Evolutionary conservation across 164 flowering plant genomes (phyloP).

Genomic region (Aristolochia contorta): DNA sequence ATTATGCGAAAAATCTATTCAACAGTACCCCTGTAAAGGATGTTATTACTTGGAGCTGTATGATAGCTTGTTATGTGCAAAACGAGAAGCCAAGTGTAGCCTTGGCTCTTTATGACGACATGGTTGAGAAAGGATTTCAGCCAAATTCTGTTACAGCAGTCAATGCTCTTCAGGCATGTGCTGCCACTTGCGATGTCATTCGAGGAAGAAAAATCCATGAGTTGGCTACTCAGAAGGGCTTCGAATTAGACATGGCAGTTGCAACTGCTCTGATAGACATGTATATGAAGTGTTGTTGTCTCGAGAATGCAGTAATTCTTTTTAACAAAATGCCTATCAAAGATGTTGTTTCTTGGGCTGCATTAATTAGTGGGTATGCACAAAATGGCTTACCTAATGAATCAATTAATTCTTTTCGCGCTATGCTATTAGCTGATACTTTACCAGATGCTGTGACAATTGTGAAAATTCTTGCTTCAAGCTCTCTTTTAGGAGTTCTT

Average conservation of each 20-base stretch:
- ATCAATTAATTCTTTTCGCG: slow-evolving; percentile 31
- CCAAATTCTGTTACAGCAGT: slow-evolving; percentile 37
- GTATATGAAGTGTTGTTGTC: slow-evolving; percentile 53
- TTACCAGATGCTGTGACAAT: slow-evolving; percentile 43
- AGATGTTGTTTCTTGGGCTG: slow-evolving; percentile 48
- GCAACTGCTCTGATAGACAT: slow-evolving; percentile 57
- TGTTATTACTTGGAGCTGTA: slow-evolving; percentile 56
- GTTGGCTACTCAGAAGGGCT: slow-evolving; percentile 22
- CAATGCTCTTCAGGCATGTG: slow-evolving; percentile 51
- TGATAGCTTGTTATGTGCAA: slow-evolving; percentile 43
- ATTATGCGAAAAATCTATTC: slow-evolving; percentile 33
- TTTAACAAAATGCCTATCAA: slow-evolving; percentile 34
- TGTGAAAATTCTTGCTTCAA: slow-evolving; percentile 42
- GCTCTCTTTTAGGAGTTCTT: slow-evolving; percentile 42
- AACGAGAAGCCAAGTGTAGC: slow-evolving; percentile 38
- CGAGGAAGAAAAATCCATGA: slow-evolving; percentile 43
- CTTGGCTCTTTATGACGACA: slow-evolving; percentile 32
- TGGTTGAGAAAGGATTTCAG: slow-evolving; percentile 30
- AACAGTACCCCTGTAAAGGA: slow-evolving; percentile 31
- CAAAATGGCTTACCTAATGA: slow-evolving; percentile 34
- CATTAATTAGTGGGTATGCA: slow-evolving; percentile 42
- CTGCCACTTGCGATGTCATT: slow-evolving; percentile 21
- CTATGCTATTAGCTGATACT: slow-evolving; percentile 28
- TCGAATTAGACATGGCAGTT: slow-evolving; percentile 32
- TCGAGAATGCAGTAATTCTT: slow-evolving; percentile 32